Evolutionary conservation across 345 rosid genomes (phyloP), one percentile per base, ranked within the genome.

Genomic region (Salix koriyanagi): DNA sequence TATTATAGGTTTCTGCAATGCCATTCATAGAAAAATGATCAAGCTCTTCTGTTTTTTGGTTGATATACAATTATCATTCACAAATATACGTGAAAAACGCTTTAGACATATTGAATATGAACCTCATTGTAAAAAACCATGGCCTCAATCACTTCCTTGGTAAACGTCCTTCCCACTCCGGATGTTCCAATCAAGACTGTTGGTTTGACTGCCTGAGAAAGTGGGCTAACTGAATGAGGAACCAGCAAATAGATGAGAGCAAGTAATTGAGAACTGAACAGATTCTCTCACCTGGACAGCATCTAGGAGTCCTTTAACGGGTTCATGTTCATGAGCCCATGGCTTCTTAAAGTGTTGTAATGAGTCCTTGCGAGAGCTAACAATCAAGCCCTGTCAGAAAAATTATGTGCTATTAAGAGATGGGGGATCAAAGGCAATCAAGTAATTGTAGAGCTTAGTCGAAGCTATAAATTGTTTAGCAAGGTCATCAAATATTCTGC

Each of bases 331-430:
- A 77, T 95, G 99, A 5, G 98, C 97, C 97, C 96, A 91, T 10
- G 97, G 96, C 89, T 90, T 77, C 92, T 95, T 93, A 81, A 93
- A 95, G 80, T 93, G 97, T 72, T 95, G 99, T 80, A 91, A 92
- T 4, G 92, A 87, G 64, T 90, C 90, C 78, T 81, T 85, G 4
- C 97, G 91, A 60, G 92, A 89, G 36, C 84, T 84, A 73, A 90
- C 93, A 73, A 95, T 89, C 82, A 95, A 82, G 65, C 98, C 99
- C 97, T 92, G 84, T 32, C 4, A 19, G 44, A 52, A 64, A 70
- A 15, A 30, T 18, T 4, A 39, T 4, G 60, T 5, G 5, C 46
- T 68, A 15, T 21, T 32, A 41, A 75, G 50, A 50, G 46, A 56
- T n/a, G 73, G 75, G 56, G 73, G 28, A 64, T 44, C 36, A 2